phyloP scores from a whole-genome alignment of 495 filamentous ascomycete genomes.

The Acidiella bohemica region DNA sequence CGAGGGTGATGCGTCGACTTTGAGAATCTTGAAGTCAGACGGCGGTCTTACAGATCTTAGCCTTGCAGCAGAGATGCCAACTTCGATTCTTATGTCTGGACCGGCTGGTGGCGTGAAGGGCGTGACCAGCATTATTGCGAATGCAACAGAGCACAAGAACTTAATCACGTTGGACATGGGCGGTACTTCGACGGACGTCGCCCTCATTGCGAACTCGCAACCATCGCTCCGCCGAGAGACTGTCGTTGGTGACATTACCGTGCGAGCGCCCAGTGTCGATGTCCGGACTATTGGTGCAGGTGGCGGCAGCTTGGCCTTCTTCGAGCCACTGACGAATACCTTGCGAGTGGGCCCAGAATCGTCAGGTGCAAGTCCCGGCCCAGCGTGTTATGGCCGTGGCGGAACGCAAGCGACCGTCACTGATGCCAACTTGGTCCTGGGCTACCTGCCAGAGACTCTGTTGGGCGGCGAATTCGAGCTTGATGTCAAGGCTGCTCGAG shows the following conservation, averaged over 20 bases:
- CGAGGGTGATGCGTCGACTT: constrained; percentile 28
- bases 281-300: constrained; percentile 39
- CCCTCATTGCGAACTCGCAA: constrained; percentile 34
- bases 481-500: constrained; percentile 29
- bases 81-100: constrained; percentile 38
- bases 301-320: constrained; percentile 36
- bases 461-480: constrained; percentile 36
- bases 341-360: constrained; percentile 39
- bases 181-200: constrained; percentile 38
- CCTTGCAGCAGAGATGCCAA: constrained; percentile 34
- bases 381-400: constrained; percentile 37
- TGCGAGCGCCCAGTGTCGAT: constrained; percentile 37
- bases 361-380: constrained; percentile 35
- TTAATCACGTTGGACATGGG: constrained; percentile 41
- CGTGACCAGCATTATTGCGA: constrained; percentile 35
- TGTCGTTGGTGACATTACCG: constrained; percentile 33
- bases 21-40: constrained; percentile 39
- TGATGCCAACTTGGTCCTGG: constrained; percentile 38
- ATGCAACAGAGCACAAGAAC: constrained; percentile 36
- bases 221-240: constrained; percentile 38
- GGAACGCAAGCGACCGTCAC: constrained; percentile 36
- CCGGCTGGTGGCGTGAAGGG: constrained; percentile 38
- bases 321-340: constrained; percentile 36
- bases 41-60: constrained; percentile 35
- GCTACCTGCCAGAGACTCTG: constrained; percentile 35